Base-by-base conservation (phyloP, 768 basidiomycete species). In the Lyophyllum decastes region DNA sequence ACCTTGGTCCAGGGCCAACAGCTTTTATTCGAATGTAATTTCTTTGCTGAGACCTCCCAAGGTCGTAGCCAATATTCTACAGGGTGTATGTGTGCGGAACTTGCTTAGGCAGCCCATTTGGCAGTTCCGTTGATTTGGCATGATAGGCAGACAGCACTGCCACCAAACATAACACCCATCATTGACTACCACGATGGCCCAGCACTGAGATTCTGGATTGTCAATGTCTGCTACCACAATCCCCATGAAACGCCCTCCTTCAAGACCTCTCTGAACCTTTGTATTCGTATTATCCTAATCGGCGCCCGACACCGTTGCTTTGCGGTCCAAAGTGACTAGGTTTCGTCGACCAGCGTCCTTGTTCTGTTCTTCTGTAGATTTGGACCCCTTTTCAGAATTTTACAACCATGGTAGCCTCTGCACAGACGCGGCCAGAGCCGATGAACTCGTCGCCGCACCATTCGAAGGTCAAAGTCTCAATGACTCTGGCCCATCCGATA, bases 391-490 rank as follows among this genome's bases (percentile, higher is more conserved):
- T 53, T 25, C 35, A 16, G 19, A n/a, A 16, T 35, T 24, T 10
- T 30, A 11, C 49, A 22, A 22, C 27, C 21, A 62, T 62, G 61
- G 49, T 35, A 1, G n/a, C 49, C 10, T 58, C 64, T 17, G 56
- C 55, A 12, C 68, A 67, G 56, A 64, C 66, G 41, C 61, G 73
- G 38, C 72, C 74, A 41, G 81, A 82, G 73, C 88, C 89, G 12
- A 93, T 93, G 91, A 93, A 94, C 72, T 86, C 88, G 27, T 83
- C 85, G n/a, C 80, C 86, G 0, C 78, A 87, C 68, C 92, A 93
- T 70, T 76, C 90, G 25, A 94, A 92, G 73, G 83, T 93, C 70
- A 90, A 82, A 69, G 81, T 90, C 16, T 79, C 87, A 12, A 67
- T 89, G 19, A 79, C 76, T 7, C 75, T 91, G 7, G 79, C 83